phyloP scores from a whole-genome alignment of 257 asterid species.

The Gentiana macrophylla region DNA sequence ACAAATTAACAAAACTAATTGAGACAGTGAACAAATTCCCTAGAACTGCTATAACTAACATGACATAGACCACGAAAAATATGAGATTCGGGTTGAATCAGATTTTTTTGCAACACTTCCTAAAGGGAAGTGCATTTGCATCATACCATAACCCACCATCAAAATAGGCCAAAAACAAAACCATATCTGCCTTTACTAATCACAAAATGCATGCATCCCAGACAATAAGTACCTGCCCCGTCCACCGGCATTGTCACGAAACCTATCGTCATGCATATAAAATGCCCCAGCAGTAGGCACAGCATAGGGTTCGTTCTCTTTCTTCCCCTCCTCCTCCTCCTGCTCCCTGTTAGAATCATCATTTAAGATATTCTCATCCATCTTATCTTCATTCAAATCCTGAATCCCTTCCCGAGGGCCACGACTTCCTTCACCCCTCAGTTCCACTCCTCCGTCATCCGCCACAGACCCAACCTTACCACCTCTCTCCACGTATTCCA shows the following conservation, averaged over 20 bases:
- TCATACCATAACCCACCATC: no score
- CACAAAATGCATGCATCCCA: no score
- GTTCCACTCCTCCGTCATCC: conserved; percentile 25
- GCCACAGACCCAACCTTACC: conserved; percentile 22
- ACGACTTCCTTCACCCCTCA: conserved; percentile 12
- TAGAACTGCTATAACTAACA: no score
- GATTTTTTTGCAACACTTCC: no score
- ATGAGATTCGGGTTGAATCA: no score
- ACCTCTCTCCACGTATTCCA: conserved; percentile 22
- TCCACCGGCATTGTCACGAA: conserved; percentile 72
- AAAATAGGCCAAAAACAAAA: no score
- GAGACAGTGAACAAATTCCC: no score
- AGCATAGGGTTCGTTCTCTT: conserved; percentile 74
- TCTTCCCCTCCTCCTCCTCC: conserved; percentile 46
- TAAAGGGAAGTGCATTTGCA: no score
- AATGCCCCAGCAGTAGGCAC: conserved; percentile 99
- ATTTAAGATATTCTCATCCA: conserved; percentile 21
- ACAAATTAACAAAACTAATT: no score
- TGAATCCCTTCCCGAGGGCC: conserved; percentile 18
- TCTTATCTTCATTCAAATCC: conserved; percentile 24
- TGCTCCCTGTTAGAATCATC: conserved; percentile 22
- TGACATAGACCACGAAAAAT: no score
- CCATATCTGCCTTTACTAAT: no score
- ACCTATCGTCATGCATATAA: conserved; percentile 98
- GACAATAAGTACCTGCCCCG: conserved; percentile 47